These are phyloP conservation scores for Nicotiana paniculata DNA, from an alignment of 257 asterid genomes.

Conservation along the genomic window DNA sequence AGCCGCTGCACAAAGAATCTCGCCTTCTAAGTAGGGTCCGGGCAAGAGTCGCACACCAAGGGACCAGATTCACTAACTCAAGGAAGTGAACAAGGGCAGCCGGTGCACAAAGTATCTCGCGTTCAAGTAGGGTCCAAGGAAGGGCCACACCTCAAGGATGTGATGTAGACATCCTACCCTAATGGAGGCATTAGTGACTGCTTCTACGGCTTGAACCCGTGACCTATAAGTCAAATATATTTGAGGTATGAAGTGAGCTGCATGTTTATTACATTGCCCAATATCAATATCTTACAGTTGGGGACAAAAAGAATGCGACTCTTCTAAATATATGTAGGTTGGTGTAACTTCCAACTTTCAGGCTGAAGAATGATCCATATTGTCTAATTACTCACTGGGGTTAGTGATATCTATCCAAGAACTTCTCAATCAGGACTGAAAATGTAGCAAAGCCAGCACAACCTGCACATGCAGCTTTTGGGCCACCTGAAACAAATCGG, in stretches of 20 bases:
- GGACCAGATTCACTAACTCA: too few species aligned
- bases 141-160: too few species aligned
- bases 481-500: slow-evolving; percentile 26
- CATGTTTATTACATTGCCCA: not conserved
- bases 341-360: not conserved
- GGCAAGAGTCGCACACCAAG: too few species aligned
- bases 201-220: too few species aligned
- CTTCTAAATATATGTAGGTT: not conserved
- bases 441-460: slow-evolving; percentile 48
- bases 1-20: too few species aligned
- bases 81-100: too few species aligned
- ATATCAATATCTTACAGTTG: not conserved
- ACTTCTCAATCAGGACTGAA: slow-evolving; percentile 45
- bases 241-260: not conserved
- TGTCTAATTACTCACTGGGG: not conserved
- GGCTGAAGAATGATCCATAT: not conserved
- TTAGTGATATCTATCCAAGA: slow-evolving; percentile 31
- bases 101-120: too few species aligned
- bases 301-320: not conserved
- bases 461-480: slow-evolving; percentile 40
- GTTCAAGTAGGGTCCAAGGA: too few species aligned
- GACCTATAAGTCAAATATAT: not conserved
- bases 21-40: too few species aligned
- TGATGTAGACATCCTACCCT: too few species aligned
- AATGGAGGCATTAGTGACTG: too few species aligned